phyloP scores from a whole-genome alignment of 768 basidiomycete species.

The Mycena albidolilacea region DNA sequence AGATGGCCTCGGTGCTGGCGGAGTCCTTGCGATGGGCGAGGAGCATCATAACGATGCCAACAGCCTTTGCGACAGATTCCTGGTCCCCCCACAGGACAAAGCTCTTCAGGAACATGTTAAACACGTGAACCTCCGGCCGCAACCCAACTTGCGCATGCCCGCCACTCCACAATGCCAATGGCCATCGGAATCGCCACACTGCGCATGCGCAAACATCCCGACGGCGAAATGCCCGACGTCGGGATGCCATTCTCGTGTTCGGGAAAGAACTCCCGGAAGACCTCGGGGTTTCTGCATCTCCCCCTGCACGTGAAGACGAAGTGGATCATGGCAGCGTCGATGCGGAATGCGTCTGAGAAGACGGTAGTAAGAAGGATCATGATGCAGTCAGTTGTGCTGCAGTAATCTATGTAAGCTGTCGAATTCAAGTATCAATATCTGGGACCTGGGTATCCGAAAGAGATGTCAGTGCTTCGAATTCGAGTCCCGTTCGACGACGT shows the following conservation, averaged over 20 bases:
- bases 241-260: constrained; percentile 45
- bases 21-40: constrained; percentile 76
- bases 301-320: constrained; percentile 48
- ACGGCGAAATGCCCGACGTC: constrained; percentile 66
- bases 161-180: constrained; percentile 68
- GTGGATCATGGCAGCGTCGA: too few relatives aligned
- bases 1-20: constrained; percentile 75
- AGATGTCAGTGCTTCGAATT: too few relatives aligned
- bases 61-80: constrained; percentile 61
- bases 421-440: too few relatives aligned
- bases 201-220: constrained; percentile 69
- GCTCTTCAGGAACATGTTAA: constrained; percentile 71
- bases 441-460: too few relatives aligned
- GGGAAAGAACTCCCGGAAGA: constrained; percentile 74
- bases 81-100: constrained; percentile 71
- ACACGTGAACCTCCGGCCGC: constrained; percentile 69
- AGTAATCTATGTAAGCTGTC: too few relatives aligned
- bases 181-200: constrained; percentile 56
- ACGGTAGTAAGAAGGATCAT: too few relatives aligned
- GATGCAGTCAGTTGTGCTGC: too few relatives aligned
- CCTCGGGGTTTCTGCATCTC: constrained; percentile 55
- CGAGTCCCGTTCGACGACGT: too few relatives aligned
- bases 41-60: constrained; percentile 72
- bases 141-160: constrained; percentile 63
- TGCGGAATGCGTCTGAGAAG: too few relatives aligned